These are phyloP conservation scores for Mycena sp. DNA, from an alignment of 1,284 basidiomycete genomes.

Conservation along the genomic window DNA sequence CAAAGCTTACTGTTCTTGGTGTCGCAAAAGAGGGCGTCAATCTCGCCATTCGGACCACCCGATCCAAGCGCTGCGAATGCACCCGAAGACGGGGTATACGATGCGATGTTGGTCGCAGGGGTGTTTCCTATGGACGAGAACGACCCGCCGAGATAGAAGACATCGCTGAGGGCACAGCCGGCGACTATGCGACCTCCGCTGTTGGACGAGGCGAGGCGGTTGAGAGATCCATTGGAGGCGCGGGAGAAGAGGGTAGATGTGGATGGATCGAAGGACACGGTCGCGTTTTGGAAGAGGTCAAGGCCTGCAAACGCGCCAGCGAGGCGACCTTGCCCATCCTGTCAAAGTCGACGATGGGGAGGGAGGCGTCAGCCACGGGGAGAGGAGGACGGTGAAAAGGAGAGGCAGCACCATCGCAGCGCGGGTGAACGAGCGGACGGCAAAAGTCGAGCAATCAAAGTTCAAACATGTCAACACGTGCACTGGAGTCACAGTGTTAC, in stretches of 20 bases:
- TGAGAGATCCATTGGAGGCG: slow-evolving; percentile 67
- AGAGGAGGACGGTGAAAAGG: slow-evolving; percentile 38
- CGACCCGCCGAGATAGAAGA: slow-evolving; percentile 79
- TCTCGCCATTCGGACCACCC: slow-evolving; percentile 73
- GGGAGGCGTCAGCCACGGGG: slow-evolving; percentile 57
- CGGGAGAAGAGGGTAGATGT: slow-evolving; percentile 78
- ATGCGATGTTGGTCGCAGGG: slow-evolving; percentile 73
- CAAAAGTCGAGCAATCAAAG: too few species aligned
- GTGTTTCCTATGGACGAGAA: slow-evolving; percentile 75
- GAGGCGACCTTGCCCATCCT: slow-evolving; percentile 89
- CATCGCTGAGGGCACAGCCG: slow-evolving; percentile 69
- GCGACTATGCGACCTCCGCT: slow-evolving; percentile 72
- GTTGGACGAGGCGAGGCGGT: slow-evolving; percentile 74
- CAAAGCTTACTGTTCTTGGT: slow-evolving; percentile 75
- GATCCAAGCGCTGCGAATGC: slow-evolving; percentile 70
- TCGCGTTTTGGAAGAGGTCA: slow-evolving; percentile 73
- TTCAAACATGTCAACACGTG: too few species aligned
- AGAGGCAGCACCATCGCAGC: slow-evolving; percentile 32
- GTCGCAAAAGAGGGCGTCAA: slow-evolving; percentile 89
- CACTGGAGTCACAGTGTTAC: too few species aligned
- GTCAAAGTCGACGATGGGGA: slow-evolving; percentile 88
- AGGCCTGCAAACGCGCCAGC: slow-evolving; percentile 89
- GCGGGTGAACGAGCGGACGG: slow-evolving; percentile 21
- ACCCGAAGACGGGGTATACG: slow-evolving; percentile 70
- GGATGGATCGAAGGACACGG: slow-evolving; percentile 70